A percentile compares a stretch with the other conserved stretches of the same genome.
phyloP scores from a whole-genome alignment of 306 rosid genomes.

The cucumber (Cucumis sativus) region DNA sequence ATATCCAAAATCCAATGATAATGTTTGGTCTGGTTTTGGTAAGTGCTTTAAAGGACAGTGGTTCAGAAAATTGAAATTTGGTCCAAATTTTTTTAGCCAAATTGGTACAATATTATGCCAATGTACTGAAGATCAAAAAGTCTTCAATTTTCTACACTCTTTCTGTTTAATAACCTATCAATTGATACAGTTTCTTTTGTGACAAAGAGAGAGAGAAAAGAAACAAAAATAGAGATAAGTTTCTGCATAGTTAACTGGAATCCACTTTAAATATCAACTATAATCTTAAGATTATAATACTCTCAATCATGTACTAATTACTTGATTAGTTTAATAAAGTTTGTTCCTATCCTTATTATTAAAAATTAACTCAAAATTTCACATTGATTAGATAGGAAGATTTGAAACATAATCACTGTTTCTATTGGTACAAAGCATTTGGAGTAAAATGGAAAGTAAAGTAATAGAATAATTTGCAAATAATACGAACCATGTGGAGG shows the following conservation, averaged over 20 bases:
- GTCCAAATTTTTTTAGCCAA: not conserved
- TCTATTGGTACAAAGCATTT: no score
- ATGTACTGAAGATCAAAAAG: not conserved
- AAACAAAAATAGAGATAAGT: not conserved
- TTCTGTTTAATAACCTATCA: not conserved
- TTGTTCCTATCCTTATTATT: no score
- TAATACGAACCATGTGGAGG: no score
- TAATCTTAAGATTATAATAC: not conserved
- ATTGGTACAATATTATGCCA: not conserved
- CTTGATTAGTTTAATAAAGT: not conserved
- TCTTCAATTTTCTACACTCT: not conserved
- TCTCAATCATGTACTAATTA: not conserved
- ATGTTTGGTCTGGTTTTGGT: not conserved
- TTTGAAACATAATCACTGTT: no score
- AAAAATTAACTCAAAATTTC: no score
- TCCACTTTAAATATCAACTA: not conserved
- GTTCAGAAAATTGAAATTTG: not conserved
- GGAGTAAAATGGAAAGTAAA: no score
- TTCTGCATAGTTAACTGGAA: not conserved
- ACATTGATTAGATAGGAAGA: no score
- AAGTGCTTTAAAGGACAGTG: not conserved
- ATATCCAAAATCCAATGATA: not conserved
- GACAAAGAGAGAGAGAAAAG: not conserved
- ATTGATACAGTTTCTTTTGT: not conserved
- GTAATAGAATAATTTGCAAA: no score